Base-by-base conservation (phyloP, 495 filamentous ascomycete genomes). In the Viridothelium virens region DNA sequence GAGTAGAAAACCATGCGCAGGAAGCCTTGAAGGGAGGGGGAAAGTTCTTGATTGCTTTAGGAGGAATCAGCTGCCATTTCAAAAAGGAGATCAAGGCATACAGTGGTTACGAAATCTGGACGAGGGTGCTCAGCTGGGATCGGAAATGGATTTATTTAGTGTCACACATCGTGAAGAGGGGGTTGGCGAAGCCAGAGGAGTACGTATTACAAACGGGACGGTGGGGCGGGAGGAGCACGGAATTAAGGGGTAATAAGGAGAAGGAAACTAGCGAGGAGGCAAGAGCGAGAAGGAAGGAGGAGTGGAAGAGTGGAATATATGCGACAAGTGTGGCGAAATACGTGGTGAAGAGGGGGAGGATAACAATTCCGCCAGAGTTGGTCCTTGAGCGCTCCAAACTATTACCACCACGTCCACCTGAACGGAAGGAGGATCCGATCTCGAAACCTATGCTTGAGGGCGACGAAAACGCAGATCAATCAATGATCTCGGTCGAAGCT, bases 281-380 rank as follows among this genome's bases (percentile, higher is more conserved):
- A 38, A 65, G 66, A n/a, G 61, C 56, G 33, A 76, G 72, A 66
- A 56, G 68, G 31, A 38, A 56, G 64, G 64, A 66, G 34, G 16
- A 48, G 56, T 41, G 53, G 31, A 73, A 70, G 65, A 67, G 65
- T 36, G 71, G 70, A 6, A 70, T 97, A 41, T 85, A 88, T 68
- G 92, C 92, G 1, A 88, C 86, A 2, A 88, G 85, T 3, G 70
- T 97, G 14, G 87, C 85, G 70, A 93, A 95, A 79, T 97, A 95
- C 73, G 92, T 96, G 1, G 87, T 91, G 71, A 97, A 97, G 79
- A 84, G 89, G 71, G 92, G 92, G 0, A 79, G 94, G 18, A 77
- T 92, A 68, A 98, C 93, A 6, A 83, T 97, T 6, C 83, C 90
- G 46, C 91, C 93, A 6, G 91, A 93, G 74, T 78, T 89, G 38